phyloP scores from a whole-genome alignment of 1,139 yeast genomes.

The Candida frijolesensis region DNA sequence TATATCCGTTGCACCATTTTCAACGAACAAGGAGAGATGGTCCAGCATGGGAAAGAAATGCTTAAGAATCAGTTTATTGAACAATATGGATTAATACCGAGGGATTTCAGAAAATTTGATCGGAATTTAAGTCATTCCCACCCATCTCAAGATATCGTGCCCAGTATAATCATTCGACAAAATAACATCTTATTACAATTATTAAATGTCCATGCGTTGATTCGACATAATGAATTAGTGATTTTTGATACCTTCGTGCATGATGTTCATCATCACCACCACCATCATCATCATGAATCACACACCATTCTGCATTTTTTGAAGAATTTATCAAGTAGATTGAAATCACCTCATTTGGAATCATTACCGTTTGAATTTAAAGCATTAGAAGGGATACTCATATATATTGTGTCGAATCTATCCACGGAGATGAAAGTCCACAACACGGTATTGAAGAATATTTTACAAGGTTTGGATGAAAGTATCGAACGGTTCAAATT shows the following conservation, averaged over 20 bases:
- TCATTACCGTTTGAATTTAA: conserved; percentile 45
- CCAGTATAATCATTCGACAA: conserved; percentile 40
- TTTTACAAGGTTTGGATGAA: conserved; percentile 39
- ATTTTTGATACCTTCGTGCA: conserved; percentile 37
- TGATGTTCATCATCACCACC: conserved; percentile 9
- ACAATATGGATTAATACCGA: conserved; percentile 35
- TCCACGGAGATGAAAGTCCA: conserved; percentile 49
- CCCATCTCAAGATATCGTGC: conserved; percentile 36
- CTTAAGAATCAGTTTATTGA: conserved; percentile 40
- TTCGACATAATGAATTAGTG: conserved; percentile 41
- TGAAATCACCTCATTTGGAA: conserved; percentile 22
- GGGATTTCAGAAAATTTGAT: conserved; percentile 44
- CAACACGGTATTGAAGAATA: conserved; percentile 39
- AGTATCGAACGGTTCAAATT: conserved; percentile 43
- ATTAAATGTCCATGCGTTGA: conserved; percentile 45
- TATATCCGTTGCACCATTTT: conserved; percentile 62
- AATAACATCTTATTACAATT: conserved; percentile 42
- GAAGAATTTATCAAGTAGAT: conserved; percentile 32
- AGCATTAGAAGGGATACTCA: conserved; percentile 46
- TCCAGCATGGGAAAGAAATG: conserved; percentile 43
- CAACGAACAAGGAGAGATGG: conserved; percentile 37
- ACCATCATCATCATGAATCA: conserved; percentile 26
- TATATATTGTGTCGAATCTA: conserved; percentile 40
- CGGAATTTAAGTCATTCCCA: conserved; percentile 19
- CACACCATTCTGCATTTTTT: conserved; percentile 39